Evolutionary conservation across 2,329 filamentous ascomycete genomes (phyloP).

Genomic region (Biscogniauxia mediterranea): DNA sequence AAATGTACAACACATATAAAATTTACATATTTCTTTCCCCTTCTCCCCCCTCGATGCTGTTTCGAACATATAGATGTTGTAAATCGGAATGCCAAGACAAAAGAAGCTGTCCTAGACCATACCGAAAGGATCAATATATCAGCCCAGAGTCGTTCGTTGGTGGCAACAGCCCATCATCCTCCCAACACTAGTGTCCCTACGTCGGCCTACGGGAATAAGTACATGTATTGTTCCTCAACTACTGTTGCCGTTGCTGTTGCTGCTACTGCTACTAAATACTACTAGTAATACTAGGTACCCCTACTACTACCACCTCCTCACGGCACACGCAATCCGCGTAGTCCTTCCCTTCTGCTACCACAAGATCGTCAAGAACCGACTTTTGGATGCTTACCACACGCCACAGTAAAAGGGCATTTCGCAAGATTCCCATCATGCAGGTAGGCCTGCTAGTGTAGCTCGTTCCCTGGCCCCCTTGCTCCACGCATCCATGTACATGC

Average conservation of each 20-base stretch:
- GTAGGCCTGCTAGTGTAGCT: not conserved
- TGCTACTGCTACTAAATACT: too few species aligned
- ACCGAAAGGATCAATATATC: not conserved
- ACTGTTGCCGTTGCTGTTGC: too few species aligned
- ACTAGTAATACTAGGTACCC: not conserved
- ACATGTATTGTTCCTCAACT: too few species aligned
- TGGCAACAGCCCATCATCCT: not conserved
- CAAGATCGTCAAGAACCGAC: not conserved
- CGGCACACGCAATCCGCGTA: not conserved
- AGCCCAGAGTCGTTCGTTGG: slow-evolving; percentile 1
- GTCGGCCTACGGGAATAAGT: not conserved
- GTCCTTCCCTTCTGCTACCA: not conserved
- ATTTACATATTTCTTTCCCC: not conserved
- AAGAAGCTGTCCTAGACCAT: not conserved
- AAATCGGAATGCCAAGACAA: not conserved
- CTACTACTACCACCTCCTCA: not conserved
- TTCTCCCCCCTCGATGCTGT: not conserved
- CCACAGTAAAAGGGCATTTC: not conserved
- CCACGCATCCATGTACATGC: not conserved
- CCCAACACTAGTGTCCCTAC: not conserved
- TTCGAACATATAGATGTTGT: not conserved
- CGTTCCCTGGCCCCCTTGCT: not conserved
- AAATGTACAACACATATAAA: not conserved
- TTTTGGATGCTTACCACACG: not conserved
- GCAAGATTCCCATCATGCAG: not conserved